phyloP scores from a whole-genome alignment of 1,284 basidiomycete genomes.

The Naganishia liquefaciens region DNA sequence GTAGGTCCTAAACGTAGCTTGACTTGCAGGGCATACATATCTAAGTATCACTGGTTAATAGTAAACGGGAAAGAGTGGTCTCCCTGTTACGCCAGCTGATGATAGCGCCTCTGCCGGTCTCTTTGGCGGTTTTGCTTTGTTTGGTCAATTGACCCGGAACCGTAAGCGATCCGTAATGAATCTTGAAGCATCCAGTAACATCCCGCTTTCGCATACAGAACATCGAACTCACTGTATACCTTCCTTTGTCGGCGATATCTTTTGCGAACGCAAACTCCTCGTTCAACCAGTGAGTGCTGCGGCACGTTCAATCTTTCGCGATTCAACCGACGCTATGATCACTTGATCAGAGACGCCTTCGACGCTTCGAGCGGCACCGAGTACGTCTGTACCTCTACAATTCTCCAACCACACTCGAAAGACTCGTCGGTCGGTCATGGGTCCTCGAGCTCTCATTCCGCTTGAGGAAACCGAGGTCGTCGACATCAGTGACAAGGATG shows the following conservation, averaged over 20 bases:
- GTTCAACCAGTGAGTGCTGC: background rate
- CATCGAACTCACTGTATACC: slow-evolving; percentile 2
- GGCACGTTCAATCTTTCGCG: background rate
- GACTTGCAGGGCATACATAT: no score
- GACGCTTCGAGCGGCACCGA: background rate
- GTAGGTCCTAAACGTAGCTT: background rate
- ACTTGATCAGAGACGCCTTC: slow-evolving; percentile 6
- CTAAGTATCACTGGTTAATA: background rate
- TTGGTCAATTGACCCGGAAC: slow-evolving; percentile 7
- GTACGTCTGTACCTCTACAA: background rate
- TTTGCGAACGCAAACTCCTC: slow-evolving; percentile 12
- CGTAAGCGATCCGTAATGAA: background rate
- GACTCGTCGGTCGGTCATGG: background rate
- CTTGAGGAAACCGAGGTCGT: slow-evolving; percentile 8
- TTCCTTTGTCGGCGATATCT: background rate
- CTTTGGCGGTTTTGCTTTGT: background rate
- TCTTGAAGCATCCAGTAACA: background rate
- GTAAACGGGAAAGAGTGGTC: no score
- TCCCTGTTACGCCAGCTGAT: slow-evolving; percentile 2
- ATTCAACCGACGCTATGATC: background rate
- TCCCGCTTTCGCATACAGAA: background rate
- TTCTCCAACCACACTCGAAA: background rate
- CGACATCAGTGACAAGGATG: slow-evolving; percentile 19
- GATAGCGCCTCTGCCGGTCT: slow-evolving; percentile 5
- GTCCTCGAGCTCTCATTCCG: slow-evolving; percentile 9